Evolutionary conservation across 169 alveolate species (phyloP).

Genomic region (Perkinsus olseni): DNA sequence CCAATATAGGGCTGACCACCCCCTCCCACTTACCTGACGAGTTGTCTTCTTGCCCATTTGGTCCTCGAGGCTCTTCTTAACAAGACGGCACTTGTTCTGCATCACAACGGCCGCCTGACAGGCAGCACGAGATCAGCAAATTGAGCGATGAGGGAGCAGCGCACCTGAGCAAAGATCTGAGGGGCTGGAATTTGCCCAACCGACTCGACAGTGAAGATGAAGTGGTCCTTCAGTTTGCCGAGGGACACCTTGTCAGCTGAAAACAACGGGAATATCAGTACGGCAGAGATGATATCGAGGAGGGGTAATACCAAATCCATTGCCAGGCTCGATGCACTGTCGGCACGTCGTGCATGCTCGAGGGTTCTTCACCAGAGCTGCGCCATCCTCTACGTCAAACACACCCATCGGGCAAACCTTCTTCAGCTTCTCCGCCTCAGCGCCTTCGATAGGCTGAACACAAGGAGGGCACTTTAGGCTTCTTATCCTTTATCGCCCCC

Average conservation of each 20-base stretch:
- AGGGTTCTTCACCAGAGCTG: constrained; percentile 49
- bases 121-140: neutral
- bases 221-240: constrained; percentile 22
- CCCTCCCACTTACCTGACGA: neutral
- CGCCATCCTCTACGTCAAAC: constrained; percentile 61
- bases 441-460: constrained; percentile 37
- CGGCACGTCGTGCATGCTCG: constrained; percentile 81
- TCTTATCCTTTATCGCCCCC: too few relatives aligned
- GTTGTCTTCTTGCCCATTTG: neutral
- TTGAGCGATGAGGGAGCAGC: neutral
- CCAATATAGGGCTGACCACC: neutral
- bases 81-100: neutral
- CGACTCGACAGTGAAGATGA: constrained; percentile 35
- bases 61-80: neutral
- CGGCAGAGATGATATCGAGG: neutral
- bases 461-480: neutral
- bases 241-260: constrained; percentile 24
- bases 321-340: constrained; percentile 64
- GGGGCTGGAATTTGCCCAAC: constrained; percentile 26
- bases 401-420: constrained; percentile 71
- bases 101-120: neutral
- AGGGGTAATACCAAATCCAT: neutral
- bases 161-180: neutral
- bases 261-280: neutral
- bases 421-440: constrained; percentile 60